Evolutionary conservation across 73 alveolate species (phyloP).

Genomic region (Paramecium pentaurelia): DNA sequence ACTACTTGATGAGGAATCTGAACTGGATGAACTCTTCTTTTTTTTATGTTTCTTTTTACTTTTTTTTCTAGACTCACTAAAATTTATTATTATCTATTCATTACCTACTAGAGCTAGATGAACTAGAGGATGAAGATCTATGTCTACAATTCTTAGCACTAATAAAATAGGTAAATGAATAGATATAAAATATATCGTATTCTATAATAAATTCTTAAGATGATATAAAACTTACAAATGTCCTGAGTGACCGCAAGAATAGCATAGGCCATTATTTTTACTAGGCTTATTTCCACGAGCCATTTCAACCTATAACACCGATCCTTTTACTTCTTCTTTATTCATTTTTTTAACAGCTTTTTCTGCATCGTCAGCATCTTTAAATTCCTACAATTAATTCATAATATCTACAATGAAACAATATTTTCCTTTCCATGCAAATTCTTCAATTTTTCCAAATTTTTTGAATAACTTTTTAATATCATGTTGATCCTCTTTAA

Average conservation of each 20-base stretch:
- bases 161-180: not conserved
- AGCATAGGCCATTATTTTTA: constrained; percentile 30
- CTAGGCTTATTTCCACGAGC: constrained; percentile 45
- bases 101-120: constrained; percentile 28
- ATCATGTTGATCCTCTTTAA: constrained; percentile 47
- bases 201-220: not conserved
- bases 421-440: constrained; percentile 52
- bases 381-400: constrained; percentile 9
- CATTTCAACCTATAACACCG: constrained; percentile 31
- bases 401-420: not conserved
- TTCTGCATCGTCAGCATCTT: constrained; percentile 36
- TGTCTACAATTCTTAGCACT: constrained; percentile 50
- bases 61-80: constrained; percentile 39
- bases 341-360: constrained; percentile 38
- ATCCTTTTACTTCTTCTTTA: constrained; percentile 44
- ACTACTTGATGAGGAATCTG: constrained; percentile 14
- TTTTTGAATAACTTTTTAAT: constrained; percentile 21
- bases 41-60: constrained; percentile 21
- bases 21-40: constrained; percentile 48
- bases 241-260: constrained; percentile 20
- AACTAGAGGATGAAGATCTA: constrained; percentile 33
- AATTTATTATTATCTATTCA: not conserved
- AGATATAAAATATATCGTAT: not conserved
- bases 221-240: constrained; percentile 9
- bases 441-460: constrained; percentile 46